These are phyloP conservation scores for Cryptosporidium muris DNA, from an alignment of 169 alveolate species.

Conservation along the genomic window DNA sequence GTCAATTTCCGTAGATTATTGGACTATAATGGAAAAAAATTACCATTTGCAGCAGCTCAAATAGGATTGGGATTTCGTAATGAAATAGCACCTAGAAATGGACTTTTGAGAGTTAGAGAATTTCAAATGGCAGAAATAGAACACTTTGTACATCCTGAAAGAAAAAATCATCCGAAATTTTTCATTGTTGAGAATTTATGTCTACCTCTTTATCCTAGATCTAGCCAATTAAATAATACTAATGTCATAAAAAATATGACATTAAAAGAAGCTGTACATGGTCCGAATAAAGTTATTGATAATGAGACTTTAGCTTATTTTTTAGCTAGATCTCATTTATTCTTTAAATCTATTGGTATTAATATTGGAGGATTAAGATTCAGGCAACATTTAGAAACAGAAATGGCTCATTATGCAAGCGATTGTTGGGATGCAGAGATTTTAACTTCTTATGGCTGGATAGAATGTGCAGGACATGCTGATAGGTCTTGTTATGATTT, in stretches of 20 bases:
- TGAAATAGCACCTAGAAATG: slow-evolving; percentile 97
- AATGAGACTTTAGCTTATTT: slow-evolving; percentile 97
- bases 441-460: slow-evolving; percentile 95
- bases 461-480: slow-evolving; percentile 98
- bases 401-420: slow-evolving; percentile 98
- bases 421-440: slow-evolving; percentile 99
- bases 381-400: slow-evolving; percentile 94
- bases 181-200: slow-evolving; percentile 73
- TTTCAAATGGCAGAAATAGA: slow-evolving; percentile 99
- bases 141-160: slow-evolving; percentile 94
- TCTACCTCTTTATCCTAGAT: slow-evolving; percentile 90
- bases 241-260: slow-evolving; percentile 76
- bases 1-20: slow-evolving; percentile 92
- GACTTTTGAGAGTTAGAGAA: slow-evolving; percentile 95
- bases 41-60: slow-evolving; percentile 98
- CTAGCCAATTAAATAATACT: slow-evolving; percentile 79
- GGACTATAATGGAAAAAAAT: slow-evolving; percentile 92
- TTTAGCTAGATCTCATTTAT: slow-evolving; percentile 93
- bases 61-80: slow-evolving; percentile 97
- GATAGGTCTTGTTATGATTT: slow-evolving; percentile 95
- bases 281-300: slow-evolving; percentile 79
- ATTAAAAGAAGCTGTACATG: slow-evolving; percentile 91
- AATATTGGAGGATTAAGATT: slow-evolving; percentile 90
- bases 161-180: slow-evolving; percentile 90
- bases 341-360: slow-evolving; percentile 90